Conservation (phyloP, 805 yeast genomes). For the Saturnispora quitensis region DNA sequence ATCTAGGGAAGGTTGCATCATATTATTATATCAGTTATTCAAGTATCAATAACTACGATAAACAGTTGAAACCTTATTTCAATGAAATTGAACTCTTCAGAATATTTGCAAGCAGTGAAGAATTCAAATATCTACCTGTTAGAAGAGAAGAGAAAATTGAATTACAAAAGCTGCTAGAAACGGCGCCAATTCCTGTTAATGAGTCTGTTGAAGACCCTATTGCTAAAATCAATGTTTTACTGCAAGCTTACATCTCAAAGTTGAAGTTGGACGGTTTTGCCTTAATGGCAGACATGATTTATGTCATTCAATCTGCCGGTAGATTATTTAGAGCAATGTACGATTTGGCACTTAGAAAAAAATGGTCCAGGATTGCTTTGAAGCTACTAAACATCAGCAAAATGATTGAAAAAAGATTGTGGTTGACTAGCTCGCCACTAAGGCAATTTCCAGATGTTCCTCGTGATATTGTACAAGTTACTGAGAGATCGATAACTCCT, state of each 20-base stretch:
- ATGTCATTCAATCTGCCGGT: slow-evolving; percentile 88
- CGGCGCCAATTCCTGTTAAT: slow-evolving; percentile 79
- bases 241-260: slow-evolving; percentile 82
- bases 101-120: slow-evolving; percentile 73
- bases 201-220: slow-evolving; percentile 61
- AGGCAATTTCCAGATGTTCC: slow-evolving; percentile 77
- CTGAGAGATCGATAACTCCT: slow-evolving; percentile 76
- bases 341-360: slow-evolving; percentile 62
- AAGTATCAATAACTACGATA: slow-evolving; percentile 62
- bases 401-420: slow-evolving; percentile 70
- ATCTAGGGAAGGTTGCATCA: slow-evolving; percentile 77
- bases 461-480: slow-evolving; percentile 53
- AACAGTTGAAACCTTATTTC: slow-evolving; percentile 52
- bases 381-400: slow-evolving; percentile 57
- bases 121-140: slow-evolving; percentile 74
- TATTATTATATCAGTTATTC: slow-evolving; percentile 71
- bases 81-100: slow-evolving; percentile 67
- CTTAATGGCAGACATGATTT: slow-evolving; percentile 84
- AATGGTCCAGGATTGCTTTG: slow-evolving; percentile 62
- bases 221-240: slow-evolving; percentile 68
- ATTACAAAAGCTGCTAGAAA: slow-evolving; percentile 54
- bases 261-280: slow-evolving; percentile 81
- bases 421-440: slow-evolving; percentile 81
- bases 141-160: slow-evolving; percentile 81
- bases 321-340: slow-evolving; percentile 77